phyloP scores from a whole-genome alignment of 2,329 filamentous ascomycete genomes.

The Neocucurbitaria cava region DNA sequence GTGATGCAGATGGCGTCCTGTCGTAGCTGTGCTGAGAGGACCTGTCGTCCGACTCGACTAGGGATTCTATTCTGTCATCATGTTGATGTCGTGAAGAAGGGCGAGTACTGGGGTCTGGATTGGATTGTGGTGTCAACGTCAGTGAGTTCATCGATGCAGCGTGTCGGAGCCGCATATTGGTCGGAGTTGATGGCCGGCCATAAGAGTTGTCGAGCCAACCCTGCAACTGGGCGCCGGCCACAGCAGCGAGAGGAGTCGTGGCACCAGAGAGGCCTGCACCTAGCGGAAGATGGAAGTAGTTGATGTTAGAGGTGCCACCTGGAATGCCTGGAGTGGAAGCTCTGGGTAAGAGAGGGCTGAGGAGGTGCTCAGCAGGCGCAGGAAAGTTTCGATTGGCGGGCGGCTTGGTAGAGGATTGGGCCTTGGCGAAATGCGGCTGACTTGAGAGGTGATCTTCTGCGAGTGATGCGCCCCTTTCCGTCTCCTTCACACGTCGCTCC shows the following conservation, averaged over 20 bases:
- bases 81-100: constrained; percentile 54
- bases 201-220: constrained; percentile 54
- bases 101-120: constrained; percentile 53
- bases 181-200: constrained; percentile 42
- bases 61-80: constrained; percentile 36
- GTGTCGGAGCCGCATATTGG: constrained; percentile 46
- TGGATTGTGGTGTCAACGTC: constrained; percentile 55
- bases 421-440: constrained; percentile 29
- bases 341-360: constrained; percentile 48
- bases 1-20: constrained; percentile 44
- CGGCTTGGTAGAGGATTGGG: constrained; percentile 34
- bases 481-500: constrained; percentile 35
- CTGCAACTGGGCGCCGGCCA: constrained; percentile 73
- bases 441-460: constrained; percentile 20
- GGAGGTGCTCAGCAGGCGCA: constrained; percentile 42
- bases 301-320: constrained; percentile 77
- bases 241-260: constrained; percentile 79
- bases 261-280: constrained; percentile 74
- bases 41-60: constrained; percentile 34
- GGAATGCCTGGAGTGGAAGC: constrained; percentile 66
- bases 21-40: constrained; percentile 38
- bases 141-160: constrained; percentile 54
- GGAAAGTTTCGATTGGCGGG: constrained; percentile 38
- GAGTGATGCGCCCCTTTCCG: constrained; percentile 25
- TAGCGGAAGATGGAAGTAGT: constrained; percentile 83